Evolutionary conservation across 2,329 filamentous ascomycete species (phyloP).

Genomic region (Leptosphaerulina australis): DNA sequence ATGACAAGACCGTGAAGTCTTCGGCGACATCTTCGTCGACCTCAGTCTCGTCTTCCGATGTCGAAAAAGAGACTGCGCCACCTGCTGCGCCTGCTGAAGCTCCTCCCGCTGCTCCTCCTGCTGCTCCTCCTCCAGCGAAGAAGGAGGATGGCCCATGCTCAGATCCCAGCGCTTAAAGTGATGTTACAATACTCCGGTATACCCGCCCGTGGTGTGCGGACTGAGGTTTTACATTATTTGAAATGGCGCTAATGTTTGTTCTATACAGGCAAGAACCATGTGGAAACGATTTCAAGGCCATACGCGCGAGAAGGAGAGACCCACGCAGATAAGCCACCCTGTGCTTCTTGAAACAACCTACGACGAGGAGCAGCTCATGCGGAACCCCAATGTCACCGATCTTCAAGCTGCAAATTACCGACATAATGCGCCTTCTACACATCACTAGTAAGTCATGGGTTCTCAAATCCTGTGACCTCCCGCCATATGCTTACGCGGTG

Average conservation of each 20-base stretch:
- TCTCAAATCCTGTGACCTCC: conserved; percentile 1
- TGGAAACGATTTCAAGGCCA: conserved; percentile 60
- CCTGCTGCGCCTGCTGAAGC: not conserved
- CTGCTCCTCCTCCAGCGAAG: not conserved
- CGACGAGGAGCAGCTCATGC: conserved; percentile 53
- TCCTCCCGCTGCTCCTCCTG: not conserved
- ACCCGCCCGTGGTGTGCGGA: conserved; percentile 11
- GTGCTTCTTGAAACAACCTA: conserved; percentile 54
- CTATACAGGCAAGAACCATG: conserved; percentile 48
- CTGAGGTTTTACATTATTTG: conserved; percentile 11
- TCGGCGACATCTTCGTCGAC: conserved; percentile 4
- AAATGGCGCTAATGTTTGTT: conserved; percentile 34
- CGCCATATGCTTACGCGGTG: conserved; percentile 2
- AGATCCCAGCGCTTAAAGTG: conserved; percentile 4
- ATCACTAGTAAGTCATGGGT: conserved; percentile 32
- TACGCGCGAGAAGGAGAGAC: conserved; percentile 51
- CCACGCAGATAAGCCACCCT: conserved; percentile 51
- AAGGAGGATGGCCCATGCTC: conserved; percentile 9
- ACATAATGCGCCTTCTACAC: conserved; percentile 30
- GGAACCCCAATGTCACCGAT: conserved; percentile 41
- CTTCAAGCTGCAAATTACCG: conserved; percentile 38
- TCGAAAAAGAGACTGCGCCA: conserved; percentile 1
- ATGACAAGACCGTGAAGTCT: not conserved
- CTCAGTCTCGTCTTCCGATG: conserved; percentile 13
- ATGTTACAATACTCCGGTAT: conserved; percentile 2